Evolutionary conservation across 1,139 yeast genomes (phyloP), one percentile per base, ranked within the genome.

Genomic region (Wickerhamiella pararugosa): DNA sequence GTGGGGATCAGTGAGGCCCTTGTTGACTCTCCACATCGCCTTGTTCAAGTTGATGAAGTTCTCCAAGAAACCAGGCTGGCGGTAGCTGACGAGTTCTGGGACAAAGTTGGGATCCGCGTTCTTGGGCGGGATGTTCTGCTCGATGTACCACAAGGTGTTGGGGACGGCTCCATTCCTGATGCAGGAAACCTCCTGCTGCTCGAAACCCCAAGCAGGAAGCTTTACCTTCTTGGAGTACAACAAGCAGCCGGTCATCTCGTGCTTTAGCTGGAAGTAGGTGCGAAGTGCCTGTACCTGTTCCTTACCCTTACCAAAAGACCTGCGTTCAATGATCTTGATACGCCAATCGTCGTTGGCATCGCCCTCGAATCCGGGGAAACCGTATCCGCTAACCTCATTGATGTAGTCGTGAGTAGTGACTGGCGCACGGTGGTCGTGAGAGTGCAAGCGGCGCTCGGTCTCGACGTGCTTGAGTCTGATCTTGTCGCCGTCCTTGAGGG

Each of bases 301-400:
- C 53, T 71, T 76, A 27, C 92, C 80, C 27, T 63, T 70, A 11
- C 76, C 78, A 38, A 63, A 66, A 32, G 90, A 69, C 52, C 67
- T 60, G 45, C 70, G 66, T 53, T 73, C 66, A 46, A 81, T 82
- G 53, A 92, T 81, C 64, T 90, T 96, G 45, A 92, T 82, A 47
- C 83, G 67, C 66, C 87, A 92, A 62, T 86, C 92, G 65, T 92
- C 99, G 63, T 92, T 92, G 50, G 87, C 83, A 65, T 92, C 98
- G 57, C 98, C 98, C 21, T 61, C 76, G 55, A 90, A 92, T 5
- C 93, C 96, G 40, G 79, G 83, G 57, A 64, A 82, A 15, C 99
- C 99, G 58, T 92, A 92, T 60, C 84, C 76, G 11, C 94, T 76
- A 27, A 76, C 94, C 66, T 92, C 99, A 63, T 83, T 83, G 65